These are phyloP conservation scores for Aspergillus pseudoviridinutans DNA, from an alignment of 2,329 filamentous ascomycete genomes.

Conservation along the genomic window DNA sequence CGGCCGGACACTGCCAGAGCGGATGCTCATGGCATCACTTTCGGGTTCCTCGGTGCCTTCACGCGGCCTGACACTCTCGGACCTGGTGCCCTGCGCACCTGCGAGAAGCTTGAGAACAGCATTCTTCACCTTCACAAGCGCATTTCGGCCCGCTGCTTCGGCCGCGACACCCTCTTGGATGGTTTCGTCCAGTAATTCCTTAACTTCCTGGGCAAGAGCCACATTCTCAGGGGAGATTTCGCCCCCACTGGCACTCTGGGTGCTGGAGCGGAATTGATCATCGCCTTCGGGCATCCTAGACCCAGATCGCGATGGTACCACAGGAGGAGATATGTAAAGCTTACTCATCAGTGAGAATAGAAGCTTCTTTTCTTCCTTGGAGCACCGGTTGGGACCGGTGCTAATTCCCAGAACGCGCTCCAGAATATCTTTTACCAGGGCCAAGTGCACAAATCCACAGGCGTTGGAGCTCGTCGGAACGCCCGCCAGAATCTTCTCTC, in stretches of 20 bases:
- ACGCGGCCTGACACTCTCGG: constrained; percentile 28
- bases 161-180: constrained; percentile 44
- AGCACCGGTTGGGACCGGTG: constrained; percentile 30
- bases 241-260: constrained; percentile 46
- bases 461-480: constrained; percentile 53
- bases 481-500: constrained; percentile 43
- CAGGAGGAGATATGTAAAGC: constrained; percentile 69
- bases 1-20: constrained; percentile 26
- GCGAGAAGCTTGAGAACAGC: constrained; percentile 39
- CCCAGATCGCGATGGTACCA: constrained; percentile 39
- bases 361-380: constrained; percentile 77
- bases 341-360: constrained; percentile 76
- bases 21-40: constrained; percentile 28
- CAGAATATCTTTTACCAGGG: constrained; percentile 72
- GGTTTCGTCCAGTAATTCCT: constrained; percentile 56
- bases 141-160: constrained; percentile 43
- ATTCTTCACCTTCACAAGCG: constrained; percentile 45
- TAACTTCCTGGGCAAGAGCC: constrained; percentile 51
- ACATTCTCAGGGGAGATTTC: constrained; percentile 49
- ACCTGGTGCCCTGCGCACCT: constrained; percentile 46
- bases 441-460: constrained; percentile 74
- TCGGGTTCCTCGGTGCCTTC: constrained; percentile 30
- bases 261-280: constrained; percentile 53
- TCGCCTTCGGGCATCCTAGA: constrained; percentile 54
- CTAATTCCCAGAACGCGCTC: constrained; percentile 62